Conservation (phyloP, 1,139 yeast species). For the Lodderomyces elongisporus region DNA sequence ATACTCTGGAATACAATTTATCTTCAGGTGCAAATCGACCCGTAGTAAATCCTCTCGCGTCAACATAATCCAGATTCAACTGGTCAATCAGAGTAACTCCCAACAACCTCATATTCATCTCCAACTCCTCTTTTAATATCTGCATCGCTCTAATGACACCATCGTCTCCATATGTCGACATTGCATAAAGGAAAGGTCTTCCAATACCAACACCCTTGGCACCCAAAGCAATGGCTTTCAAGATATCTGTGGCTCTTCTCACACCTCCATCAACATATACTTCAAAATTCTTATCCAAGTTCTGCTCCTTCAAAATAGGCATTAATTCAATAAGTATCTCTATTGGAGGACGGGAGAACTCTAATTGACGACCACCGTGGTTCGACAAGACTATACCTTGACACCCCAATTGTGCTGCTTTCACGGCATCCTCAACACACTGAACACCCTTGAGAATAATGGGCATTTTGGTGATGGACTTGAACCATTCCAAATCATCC, state of each 20-base stretch:
- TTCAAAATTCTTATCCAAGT: slow-evolving; percentile 45
- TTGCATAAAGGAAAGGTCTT: slow-evolving; percentile 66
- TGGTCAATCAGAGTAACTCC: slow-evolving; percentile 70
- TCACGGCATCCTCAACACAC: slow-evolving; percentile 60
- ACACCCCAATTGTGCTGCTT: slow-evolving; percentile 58
- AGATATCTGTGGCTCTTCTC: slow-evolving; percentile 62
- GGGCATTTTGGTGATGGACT: slow-evolving; percentile 57
- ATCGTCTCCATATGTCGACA: slow-evolving; percentile 67
- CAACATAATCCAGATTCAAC: slow-evolving; percentile 45
- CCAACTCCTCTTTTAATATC: slow-evolving; percentile 72
- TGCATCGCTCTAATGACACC: slow-evolving; percentile 80
- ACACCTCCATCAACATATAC: slow-evolving; percentile 63
- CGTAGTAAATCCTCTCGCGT: slow-evolving; percentile 17
- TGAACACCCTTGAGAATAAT: slow-evolving; percentile 69
- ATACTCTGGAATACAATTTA: slow-evolving; percentile 31
- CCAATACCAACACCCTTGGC: slow-evolving; percentile 74
- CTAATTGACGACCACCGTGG: slow-evolving; percentile 75
- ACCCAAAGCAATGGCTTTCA: slow-evolving; percentile 65
- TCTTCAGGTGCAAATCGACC: slow-evolving; percentile 32
- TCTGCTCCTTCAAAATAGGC: slow-evolving; percentile 47
- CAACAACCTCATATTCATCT: slow-evolving; percentile 81
- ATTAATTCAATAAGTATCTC: slow-evolving; percentile 63
- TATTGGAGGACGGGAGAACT: slow-evolving; percentile 61
- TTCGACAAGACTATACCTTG: slow-evolving; percentile 64
- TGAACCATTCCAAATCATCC: slow-evolving; percentile 60